These are phyloP conservation scores for Paraconiothyrium brasiliense DNA, from an alignment of 2,329 filamentous ascomycete genomes.

Conservation along the genomic window DNA sequence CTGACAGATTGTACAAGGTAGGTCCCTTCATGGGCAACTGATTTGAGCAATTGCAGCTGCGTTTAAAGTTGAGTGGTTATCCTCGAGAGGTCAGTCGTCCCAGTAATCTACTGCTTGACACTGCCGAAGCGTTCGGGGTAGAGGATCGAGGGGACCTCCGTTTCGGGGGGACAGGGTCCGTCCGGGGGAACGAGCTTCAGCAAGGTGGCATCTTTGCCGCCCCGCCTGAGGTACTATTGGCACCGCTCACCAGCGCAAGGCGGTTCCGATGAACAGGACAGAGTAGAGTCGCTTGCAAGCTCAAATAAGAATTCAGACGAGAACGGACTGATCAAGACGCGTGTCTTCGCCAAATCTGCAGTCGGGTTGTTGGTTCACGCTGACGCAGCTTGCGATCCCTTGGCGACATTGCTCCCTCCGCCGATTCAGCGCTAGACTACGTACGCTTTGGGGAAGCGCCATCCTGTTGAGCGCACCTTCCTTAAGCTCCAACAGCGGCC, in stretches of 20 bases:
- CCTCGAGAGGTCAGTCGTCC: background rate
- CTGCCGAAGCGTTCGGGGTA: slow-evolving; percentile 4
- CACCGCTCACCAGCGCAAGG: slow-evolving; percentile 11
- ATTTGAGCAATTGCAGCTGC: background rate
- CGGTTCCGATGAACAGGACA: background rate
- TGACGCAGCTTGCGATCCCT: slow-evolving; percentile 15
- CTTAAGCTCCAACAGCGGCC: slow-evolving; percentile 24
- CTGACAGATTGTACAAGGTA: background rate
- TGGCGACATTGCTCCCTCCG: slow-evolving; percentile 5
- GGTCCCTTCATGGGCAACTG: background rate
- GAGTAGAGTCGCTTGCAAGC: background rate
- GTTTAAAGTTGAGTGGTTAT: background rate
- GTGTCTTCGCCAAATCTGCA: background rate
- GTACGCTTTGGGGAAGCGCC: slow-evolving; percentile 18
- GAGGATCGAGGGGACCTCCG: background rate
- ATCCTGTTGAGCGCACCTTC: slow-evolving; percentile 29
- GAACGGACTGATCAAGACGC: background rate
- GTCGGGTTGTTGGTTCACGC: slow-evolving; percentile 9
- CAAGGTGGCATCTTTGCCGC: slow-evolving; percentile 25
- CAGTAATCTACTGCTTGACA: background rate
- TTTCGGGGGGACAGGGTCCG: slow-evolving; percentile 2
- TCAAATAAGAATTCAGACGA: slow-evolving; percentile 8
- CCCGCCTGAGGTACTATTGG: slow-evolving; percentile 7
- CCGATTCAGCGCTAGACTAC: slow-evolving; percentile 4
- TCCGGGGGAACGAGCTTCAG: slow-evolving; percentile 21